Evolutionary conservation across 345 rosid species (phyloP).

Genomic region (Theobroma cacao): DNA sequence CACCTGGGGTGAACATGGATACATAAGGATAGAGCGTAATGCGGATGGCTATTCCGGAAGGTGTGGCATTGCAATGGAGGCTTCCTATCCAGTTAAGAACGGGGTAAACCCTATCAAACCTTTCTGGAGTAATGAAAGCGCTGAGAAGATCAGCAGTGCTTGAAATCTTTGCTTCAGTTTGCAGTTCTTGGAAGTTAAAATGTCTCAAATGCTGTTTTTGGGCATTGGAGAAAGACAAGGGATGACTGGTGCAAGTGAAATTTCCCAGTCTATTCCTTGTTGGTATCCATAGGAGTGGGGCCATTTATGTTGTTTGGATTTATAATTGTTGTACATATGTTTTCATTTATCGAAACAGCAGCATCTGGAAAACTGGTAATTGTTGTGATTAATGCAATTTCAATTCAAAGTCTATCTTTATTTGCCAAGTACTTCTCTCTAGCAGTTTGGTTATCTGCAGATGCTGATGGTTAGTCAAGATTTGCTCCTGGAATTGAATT

Average conservation of each 20-base stretch:
- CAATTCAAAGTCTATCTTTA: conserved; percentile 3
- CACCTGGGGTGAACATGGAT: conserved; percentile 69
- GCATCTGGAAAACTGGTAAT: not conserved
- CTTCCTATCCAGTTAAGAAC: conserved; percentile 58
- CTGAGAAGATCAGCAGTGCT: conserved; percentile 24
- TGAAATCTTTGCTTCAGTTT: not conserved
- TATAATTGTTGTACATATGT: conserved; percentile 15
- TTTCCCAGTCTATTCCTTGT: not conserved
- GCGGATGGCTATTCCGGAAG: conserved; percentile 29
- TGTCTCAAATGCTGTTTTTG: not conserved
- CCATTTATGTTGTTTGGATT: conserved; percentile 15
- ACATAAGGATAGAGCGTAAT: conserved; percentile 52
- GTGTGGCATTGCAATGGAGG: conserved; percentile 58
- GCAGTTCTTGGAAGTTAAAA: conserved; percentile 38
- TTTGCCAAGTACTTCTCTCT: not conserved
- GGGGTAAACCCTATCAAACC: conserved; percentile 39
- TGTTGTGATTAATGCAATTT: conserved; percentile 15
- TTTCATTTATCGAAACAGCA: conserved; percentile 14
- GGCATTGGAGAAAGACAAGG: not conserved
- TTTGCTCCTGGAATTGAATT: not conserved
- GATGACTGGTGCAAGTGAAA: not conserved
- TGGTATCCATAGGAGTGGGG: not conserved
- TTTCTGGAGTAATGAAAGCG: conserved; percentile 15
- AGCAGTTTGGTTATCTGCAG: not conserved
- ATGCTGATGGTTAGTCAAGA: not conserved